These are phyloP conservation scores for Aspergillus costaricaensis DNA, from an alignment of 2,329 filamentous ascomycete species.

Conservation along the genomic window DNA sequence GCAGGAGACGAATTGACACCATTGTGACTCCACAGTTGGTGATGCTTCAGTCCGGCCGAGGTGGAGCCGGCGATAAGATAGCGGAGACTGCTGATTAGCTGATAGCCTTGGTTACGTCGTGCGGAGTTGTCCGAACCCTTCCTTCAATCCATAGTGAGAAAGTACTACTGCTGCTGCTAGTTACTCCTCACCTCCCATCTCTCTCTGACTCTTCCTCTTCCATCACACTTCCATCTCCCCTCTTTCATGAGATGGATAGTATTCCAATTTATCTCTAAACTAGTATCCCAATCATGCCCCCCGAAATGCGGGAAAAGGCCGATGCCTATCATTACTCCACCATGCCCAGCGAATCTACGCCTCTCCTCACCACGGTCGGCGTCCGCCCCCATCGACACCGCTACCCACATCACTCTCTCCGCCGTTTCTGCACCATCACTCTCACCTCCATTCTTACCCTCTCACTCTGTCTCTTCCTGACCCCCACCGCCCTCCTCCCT, in stretches of 20 bases:
- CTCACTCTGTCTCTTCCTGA: conserved; percentile 44
- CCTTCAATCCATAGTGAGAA: no score
- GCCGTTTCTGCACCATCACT: conserved; percentile 44
- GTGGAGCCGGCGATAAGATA: conserved; percentile 1
- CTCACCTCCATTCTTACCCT: conserved; percentile 43
- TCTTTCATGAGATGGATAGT: background rate
- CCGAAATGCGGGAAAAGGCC: conserved; percentile 38
- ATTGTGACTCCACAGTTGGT: background rate
- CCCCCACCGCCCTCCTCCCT: conserved; percentile 43
- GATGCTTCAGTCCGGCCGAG: background rate
- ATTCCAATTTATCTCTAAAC: background rate
- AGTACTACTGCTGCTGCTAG: background rate
- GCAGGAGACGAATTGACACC: background rate
- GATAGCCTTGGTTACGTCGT: background rate
- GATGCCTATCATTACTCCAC: conserved; percentile 27
- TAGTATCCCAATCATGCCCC: conserved; percentile 2
- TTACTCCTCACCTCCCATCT: background rate
- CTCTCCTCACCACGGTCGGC: conserved; percentile 42
- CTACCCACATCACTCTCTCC: conserved; percentile 46
- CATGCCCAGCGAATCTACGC: conserved; percentile 45
- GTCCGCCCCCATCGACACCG: conserved; percentile 43
- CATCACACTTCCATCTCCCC: background rate
- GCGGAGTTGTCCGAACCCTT: background rate
- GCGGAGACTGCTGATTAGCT: background rate
- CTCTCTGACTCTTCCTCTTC: background rate